Evolutionary conservation across 345 rosid species (phyloP), one percentile per base, ranked within the genome.

Genomic region (Aquilaria yunnanensis): DNA sequence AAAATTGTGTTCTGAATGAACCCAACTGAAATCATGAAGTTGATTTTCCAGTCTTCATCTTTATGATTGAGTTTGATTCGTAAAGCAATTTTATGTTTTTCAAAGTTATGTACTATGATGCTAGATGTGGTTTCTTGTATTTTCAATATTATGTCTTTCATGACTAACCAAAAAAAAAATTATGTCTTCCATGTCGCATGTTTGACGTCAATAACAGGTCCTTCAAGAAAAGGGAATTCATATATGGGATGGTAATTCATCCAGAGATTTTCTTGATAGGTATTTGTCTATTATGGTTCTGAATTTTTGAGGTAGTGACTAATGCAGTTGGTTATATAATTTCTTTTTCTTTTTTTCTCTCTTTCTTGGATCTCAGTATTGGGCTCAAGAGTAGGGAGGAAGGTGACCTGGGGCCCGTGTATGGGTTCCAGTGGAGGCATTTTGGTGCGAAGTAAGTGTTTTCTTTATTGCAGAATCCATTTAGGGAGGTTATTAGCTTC

Each of bases 371-470:
- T 70, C 63, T 56, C 84, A 91, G 98, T 69, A 53, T 89, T 67
- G 99, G 94, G 59, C 63, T 95, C 73, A 79, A 69, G 57, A 96
- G 81, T 51, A 81, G 96, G 66, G 96, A 89, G 73, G 98, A 84
- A 70, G 98, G 96, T 70, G 98, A 95, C 80, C 77, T 95, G 43
- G 99, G 99, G 64, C 96, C 98, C 16, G 80, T 95, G 11, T 95
- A 89, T 74, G 98, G 99, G 58, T 95, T 95, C 75, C 99, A 95
- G 73, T 95, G 99, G 99, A 89, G 99, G 62, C 98, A 91, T 74
- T 95, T 91, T 81, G 99, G 97, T 61, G 98, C 99, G 47, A 84
- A 88, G 97, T 95, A 66, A 47, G 73, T 78, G 57, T 49, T 34
- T 67, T 54, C 59, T 4, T 14, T 34, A 60, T 62, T 12, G 54